A percentile compares a stretch with the other conserved stretches of the same genome.
These are phyloP conservation scores for Ailanthus altissimus DNA, from an alignment of 345 rosid species.

Conservation along the genomic window DNA sequence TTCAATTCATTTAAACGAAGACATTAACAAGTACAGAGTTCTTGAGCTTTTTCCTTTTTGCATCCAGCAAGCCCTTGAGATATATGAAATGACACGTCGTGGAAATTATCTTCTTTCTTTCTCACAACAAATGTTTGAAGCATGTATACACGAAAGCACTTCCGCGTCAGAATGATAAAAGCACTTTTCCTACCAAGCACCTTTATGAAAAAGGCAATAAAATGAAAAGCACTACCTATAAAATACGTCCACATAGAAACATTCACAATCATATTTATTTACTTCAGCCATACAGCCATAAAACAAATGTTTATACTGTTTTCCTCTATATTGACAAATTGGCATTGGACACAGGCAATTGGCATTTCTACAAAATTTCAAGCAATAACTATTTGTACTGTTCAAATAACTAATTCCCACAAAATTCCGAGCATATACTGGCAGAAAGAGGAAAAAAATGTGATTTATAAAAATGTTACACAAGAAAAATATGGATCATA, in stretches of 20 bases:
- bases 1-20: too few relatives aligned
- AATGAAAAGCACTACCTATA: neutral
- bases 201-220: neutral
- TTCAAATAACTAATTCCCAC: neutral
- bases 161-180: neutral
- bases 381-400: neutral
- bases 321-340: too few relatives aligned
- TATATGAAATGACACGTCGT: too few relatives aligned
- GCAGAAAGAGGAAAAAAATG: neutral
- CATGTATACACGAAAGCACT: neutral
- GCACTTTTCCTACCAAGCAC: neutral
- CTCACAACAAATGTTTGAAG: too few relatives aligned
- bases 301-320: too few relatives aligned
- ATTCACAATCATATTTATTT: too few relatives aligned
- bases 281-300: too few relatives aligned
- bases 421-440: neutral
- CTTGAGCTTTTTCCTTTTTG: too few relatives aligned
- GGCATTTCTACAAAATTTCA: neutral
- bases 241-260: neutral
- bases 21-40: too few relatives aligned
- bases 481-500: constrained; percentile 25
- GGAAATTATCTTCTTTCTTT: too few relatives aligned
- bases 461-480: constrained; percentile 30
- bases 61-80: too few relatives aligned
- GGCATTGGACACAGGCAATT: too few relatives aligned